Evolutionary conservation across 2,329 filamentous ascomycete species (phyloP).

Genomic region (Diaporthe velutina): DNA sequence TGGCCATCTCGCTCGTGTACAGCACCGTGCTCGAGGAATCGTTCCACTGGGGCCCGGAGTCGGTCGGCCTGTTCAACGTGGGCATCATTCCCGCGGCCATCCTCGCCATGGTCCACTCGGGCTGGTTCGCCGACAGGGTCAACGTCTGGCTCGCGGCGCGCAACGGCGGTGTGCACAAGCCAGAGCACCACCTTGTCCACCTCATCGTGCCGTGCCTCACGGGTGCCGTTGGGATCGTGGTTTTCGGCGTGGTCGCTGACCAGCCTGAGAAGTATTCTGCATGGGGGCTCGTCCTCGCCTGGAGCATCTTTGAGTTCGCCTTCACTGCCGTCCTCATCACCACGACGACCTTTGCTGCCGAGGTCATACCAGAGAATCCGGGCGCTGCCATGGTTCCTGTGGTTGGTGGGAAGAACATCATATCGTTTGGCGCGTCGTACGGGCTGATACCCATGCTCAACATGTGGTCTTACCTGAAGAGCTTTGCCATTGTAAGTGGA

Average conservation of each 20-base stretch:
- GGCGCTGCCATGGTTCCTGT: neutral
- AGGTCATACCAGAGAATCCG: neutral
- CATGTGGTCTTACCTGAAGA: constrained; percentile 15
- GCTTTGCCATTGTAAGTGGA: neutral
- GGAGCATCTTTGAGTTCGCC: neutral
- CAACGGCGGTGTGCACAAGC: constrained; percentile 54
- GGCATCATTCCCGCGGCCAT: neutral
- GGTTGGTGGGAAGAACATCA: neutral
- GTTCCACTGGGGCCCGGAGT: neutral
- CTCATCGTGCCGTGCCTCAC: neutral
- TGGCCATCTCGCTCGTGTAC: constrained; percentile 2
- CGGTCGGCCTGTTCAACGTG: neutral
- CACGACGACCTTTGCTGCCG: neutral
- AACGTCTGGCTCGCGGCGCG: constrained; percentile 52
- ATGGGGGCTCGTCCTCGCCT: neutral
- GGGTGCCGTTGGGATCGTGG: neutral
- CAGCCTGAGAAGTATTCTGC: neutral
- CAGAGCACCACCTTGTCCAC: constrained; percentile 43
- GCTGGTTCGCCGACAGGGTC: constrained; percentile 40
- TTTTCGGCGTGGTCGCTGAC: neutral
- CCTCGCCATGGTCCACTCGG: neutral
- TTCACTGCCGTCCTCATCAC: constrained; percentile 6
- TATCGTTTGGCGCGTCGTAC: neutral
- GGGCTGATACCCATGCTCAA: constrained; percentile 12
- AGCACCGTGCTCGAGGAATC: constrained; percentile 14